Base-by-base conservation (phyloP, 2,329 filamentous ascomycete species). In the Periconia digitata region DNA sequence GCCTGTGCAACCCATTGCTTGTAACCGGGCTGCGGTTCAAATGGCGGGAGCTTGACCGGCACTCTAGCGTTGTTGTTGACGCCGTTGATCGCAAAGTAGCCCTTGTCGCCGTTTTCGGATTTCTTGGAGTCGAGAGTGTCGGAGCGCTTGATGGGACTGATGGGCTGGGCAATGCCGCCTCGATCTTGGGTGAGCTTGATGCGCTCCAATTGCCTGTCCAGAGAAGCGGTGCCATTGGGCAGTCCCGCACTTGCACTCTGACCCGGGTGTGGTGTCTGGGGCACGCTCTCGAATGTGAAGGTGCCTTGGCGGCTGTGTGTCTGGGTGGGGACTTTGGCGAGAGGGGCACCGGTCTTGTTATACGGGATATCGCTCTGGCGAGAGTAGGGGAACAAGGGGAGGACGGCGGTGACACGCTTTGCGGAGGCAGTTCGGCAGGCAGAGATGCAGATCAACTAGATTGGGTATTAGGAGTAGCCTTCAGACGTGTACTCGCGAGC, bases 1-100 rank as follows among this genome's bases (percentile, higher is more conserved):
- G 94, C 92, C 75, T 97, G 94, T 18, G 94, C 94, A 55, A 99
- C 92, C 94, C 94, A 99, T 76, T 96, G 90, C 77, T 94, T 94
- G 73, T 99, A 99, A 43, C 94, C 94, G 7, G 92, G 90, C 69
- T 92, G 92, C 17, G 90, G 85, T 69, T 90, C 83, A 70, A 88
- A 88, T 36, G 72, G 60, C 20, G 69, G 86, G 79, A 62, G 79
- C 79, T 78, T 79, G 27, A 77, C 76, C 18, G 71, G 69, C 32
- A 62, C 40, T 37, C 56, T 56, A 20, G 49, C 37, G n/a, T 27
- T 27, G 12, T 32, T 32, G 27, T 64, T 64, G 56, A 70, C 40
- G 60, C 69, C 56, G 63, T 61, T 45, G 55, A 50, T 47, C 32
- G 54, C 40, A 38, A 63, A 56, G 50, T 58, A 54, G 21, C 42